Percentiles rank a stretch among this genome's conserved stretches.
Evolutionary conservation across 78 protist genomes (phyloP).

Genomic region (Corallochytrium limacisporum): DNA sequence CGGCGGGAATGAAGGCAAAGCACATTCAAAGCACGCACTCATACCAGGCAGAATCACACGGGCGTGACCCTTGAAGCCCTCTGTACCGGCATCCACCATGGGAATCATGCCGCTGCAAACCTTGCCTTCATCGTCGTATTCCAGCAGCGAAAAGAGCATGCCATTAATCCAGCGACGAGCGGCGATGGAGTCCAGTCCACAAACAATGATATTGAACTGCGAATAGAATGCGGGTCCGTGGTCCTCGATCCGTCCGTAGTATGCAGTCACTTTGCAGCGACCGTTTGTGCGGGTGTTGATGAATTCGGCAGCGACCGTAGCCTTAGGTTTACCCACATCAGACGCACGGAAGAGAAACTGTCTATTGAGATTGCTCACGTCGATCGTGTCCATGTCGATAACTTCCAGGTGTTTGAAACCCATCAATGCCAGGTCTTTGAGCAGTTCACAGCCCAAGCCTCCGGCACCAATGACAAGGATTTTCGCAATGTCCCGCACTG

Average conservation of each 20-base stretch:
- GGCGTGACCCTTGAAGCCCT: conserved; percentile 90
- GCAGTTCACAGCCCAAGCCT: conserved; percentile 97
- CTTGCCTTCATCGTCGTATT: conserved; percentile 33
- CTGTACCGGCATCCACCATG: conserved; percentile 94
- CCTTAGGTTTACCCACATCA: conserved; percentile 89
- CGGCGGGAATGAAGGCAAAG: conserved; percentile 76
- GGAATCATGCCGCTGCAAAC: conserved; percentile 57
- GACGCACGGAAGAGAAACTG: conserved; percentile 67
- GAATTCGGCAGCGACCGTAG: conserved; percentile 84
- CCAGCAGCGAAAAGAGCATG: conserved; percentile 46
- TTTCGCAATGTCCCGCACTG: no score
- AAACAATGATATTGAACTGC: conserved; percentile 71
- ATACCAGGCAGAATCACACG: conserved; percentile 76
- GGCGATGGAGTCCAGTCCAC: conserved; percentile 90
- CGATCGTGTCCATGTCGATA: conserved; percentile 97
- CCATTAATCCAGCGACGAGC: conserved; percentile 91
- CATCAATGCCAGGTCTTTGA: conserved; percentile 76
- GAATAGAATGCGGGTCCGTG: conserved; percentile 62
- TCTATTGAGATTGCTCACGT: conserved; percentile 85
- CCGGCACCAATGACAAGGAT: conserved; percentile 99
- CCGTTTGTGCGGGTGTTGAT: conserved; percentile 72
- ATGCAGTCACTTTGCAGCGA: conserved; percentile 68
- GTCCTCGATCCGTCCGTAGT: conserved; percentile 60
- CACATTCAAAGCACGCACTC: conserved; percentile 87
- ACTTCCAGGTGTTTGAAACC: conserved; percentile 85